Conservation (phyloP, 257 asterid genomes). For the Salvia miltiorrhiza region DNA sequence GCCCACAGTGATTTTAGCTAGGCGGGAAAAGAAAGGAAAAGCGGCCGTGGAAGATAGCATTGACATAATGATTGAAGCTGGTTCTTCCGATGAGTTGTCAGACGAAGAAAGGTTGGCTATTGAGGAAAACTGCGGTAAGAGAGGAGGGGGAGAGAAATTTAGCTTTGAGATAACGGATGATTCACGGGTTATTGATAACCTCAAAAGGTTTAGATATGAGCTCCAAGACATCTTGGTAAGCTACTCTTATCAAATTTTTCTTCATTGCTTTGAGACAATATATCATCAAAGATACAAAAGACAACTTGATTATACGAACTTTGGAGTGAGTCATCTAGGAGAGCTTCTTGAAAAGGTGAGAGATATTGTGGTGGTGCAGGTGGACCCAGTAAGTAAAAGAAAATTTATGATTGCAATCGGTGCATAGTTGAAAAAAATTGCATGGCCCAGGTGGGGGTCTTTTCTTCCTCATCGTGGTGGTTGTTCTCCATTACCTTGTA, state of each 20-base stretch:
- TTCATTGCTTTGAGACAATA: slow-evolving; percentile 65
- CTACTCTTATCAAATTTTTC: slow-evolving; percentile 63
- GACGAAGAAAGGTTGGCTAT: slow-evolving; percentile 52
- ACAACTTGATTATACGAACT: slow-evolving; percentile 51
- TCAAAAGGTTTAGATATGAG: slow-evolving; percentile 61
- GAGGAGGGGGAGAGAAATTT: slow-evolving; percentile 18
- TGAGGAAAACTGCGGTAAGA: slow-evolving; percentile 24
- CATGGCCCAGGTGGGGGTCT: background rate
- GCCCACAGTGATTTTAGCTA: slow-evolving; percentile 27
- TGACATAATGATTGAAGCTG: slow-evolving; percentile 30
- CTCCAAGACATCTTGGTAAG: slow-evolving; percentile 92
- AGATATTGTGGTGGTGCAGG: slow-evolving; percentile 69
- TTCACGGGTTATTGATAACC: slow-evolving; percentile 27
- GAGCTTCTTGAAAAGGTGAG: slow-evolving; percentile 73
- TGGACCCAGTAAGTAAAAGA: slow-evolving; percentile 63
- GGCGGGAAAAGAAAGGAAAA: slow-evolving; percentile 52
- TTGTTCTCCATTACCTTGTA: background rate
- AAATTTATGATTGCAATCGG: slow-evolving; percentile 60
- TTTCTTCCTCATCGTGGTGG: background rate
- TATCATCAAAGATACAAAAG: slow-evolving; percentile 81
- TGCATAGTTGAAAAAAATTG: slow-evolving; percentile 28
- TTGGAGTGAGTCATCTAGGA: slow-evolving; percentile 67
- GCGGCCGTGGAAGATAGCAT: slow-evolving; percentile 36
- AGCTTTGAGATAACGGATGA: background rate
- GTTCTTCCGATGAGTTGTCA: slow-evolving; percentile 64